Conservation (phyloP, 306 rosid genomes). For the Acmispon strigosus region DNA sequence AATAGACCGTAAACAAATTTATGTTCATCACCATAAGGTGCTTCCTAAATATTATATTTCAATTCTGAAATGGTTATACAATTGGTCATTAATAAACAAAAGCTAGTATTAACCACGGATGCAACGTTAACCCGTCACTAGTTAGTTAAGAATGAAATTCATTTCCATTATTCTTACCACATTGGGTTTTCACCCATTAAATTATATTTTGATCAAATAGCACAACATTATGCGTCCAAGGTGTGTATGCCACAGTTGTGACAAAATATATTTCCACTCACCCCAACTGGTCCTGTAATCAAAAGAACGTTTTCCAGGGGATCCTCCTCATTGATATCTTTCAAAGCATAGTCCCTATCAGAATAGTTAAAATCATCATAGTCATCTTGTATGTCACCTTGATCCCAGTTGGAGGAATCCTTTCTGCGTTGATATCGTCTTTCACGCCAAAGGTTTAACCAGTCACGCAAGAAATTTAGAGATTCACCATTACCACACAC, state of each 20-base stretch:
- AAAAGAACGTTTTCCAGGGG: constrained; percentile 59
- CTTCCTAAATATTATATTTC: not conserved
- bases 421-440: constrained; percentile 34
- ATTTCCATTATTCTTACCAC: not conserved
- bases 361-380: constrained; percentile 32
- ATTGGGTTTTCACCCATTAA: not conserved
- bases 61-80: not conserved
- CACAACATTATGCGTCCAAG: not conserved
- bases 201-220: not conserved
- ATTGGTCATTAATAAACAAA: constrained; percentile 8
- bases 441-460: constrained; percentile 75
- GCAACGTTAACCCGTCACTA: not conserved
- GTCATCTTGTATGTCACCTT: constrained; percentile 9
- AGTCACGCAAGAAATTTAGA: constrained; percentile 56
- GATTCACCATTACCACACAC: constrained; percentile 80
- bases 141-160: not conserved
- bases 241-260: not conserved
- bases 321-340: constrained; percentile 33
- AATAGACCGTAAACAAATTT: not conserved
- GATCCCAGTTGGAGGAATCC: constrained; percentile 30
- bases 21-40: not conserved
- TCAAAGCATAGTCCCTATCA: constrained; percentile 41
- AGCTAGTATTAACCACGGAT: not conserved
- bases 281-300: constrained; percentile 87
- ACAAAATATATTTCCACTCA: constrained; percentile 25